These are phyloP conservation scores for Penicillium argentinense DNA, from an alignment of 495 filamentous ascomycete species.

Conservation along the genomic window DNA sequence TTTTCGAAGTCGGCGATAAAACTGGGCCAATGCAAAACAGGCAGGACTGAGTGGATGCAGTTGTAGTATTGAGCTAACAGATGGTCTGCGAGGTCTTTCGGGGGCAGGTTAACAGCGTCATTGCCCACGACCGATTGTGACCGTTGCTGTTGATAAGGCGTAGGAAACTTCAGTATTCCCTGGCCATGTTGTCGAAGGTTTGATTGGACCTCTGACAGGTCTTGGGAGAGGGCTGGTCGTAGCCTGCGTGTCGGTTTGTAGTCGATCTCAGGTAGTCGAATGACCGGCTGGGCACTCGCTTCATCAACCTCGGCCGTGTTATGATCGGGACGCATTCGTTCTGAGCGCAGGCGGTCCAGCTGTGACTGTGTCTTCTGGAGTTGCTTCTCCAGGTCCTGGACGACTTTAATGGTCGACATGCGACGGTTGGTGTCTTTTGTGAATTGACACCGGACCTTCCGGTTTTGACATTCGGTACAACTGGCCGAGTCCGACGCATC, in stretches of 20 bases:
- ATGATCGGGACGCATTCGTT: constrained; percentile 19
- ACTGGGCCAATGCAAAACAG: constrained; percentile 86
- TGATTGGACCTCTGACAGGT: constrained; percentile 67
- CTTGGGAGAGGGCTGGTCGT: constrained; percentile 58
- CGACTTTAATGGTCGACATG: constrained; percentile 99
- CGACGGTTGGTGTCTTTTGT: constrained; percentile 98
- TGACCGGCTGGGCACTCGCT: constrained; percentile 52
- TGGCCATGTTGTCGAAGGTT: constrained; percentile 73
- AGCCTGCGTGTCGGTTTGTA: constrained; percentile 62
- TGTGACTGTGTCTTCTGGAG: constrained; percentile 72
- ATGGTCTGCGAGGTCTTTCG: constrained; percentile 68
- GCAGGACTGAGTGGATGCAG: constrained; percentile 74
- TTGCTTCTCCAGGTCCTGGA: constrained; percentile 95
- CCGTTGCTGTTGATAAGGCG: constrained; percentile 62
- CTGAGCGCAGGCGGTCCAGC: constrained; percentile 48
- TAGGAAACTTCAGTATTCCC: constrained; percentile 81
- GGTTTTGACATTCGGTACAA: constrained; percentile 93
- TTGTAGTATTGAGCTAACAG: constrained; percentile 75
- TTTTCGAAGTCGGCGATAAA: constrained; percentile 76
- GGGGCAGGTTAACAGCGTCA: constrained; percentile 64
- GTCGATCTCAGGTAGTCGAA: constrained; percentile 70
- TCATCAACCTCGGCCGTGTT: constrained; percentile 61
- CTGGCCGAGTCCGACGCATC: constrained; percentile 94
- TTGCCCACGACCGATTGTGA: constrained; percentile 51
- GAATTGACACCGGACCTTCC: constrained; percentile 96